Evolutionary conservation across 1,139 yeast species (phyloP).

Genomic region (Yamadazyma sp.): DNA sequence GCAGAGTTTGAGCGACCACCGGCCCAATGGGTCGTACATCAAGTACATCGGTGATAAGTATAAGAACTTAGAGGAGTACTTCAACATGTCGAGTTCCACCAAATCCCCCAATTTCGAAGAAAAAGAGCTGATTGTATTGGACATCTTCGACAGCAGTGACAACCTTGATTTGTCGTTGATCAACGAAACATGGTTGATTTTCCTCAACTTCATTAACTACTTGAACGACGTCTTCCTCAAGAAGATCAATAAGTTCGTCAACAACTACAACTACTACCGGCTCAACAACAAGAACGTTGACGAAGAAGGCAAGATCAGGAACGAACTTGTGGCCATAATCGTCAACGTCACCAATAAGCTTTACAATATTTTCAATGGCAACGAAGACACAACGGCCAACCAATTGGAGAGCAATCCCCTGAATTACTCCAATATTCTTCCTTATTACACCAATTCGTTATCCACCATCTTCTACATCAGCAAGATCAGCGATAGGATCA

Average conservation of each 20-base stretch:
- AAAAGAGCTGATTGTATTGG: constrained; percentile 29
- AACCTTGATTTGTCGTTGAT: constrained; percentile 44
- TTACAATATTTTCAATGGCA: constrained; percentile 32
- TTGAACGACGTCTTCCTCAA: constrained; percentile 32
- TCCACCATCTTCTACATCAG: constrained; percentile 40
- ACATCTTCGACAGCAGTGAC: constrained; percentile 40
- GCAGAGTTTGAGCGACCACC: constrained; percentile 30
- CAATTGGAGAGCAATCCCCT: constrained; percentile 39
- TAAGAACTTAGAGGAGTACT: constrained; percentile 35
- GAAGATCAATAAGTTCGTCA: constrained; percentile 35
- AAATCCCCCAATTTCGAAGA: constrained; percentile 24
- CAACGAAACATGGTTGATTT: constrained; percentile 48
- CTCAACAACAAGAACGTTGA: constrained; percentile 28
- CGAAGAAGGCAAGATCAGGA: constrained; percentile 28
- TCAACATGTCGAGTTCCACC: constrained; percentile 26
- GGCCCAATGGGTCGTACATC: constrained; percentile 40
- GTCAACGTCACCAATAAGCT: constrained; percentile 28
- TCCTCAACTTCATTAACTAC: constrained; percentile 37
- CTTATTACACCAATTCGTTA: constrained; percentile 43
- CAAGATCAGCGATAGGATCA: constrained; percentile 30
- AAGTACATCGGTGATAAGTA: constrained; percentile 43
- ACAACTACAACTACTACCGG: constrained; percentile 38
- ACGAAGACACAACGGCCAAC: constrained; percentile 23
- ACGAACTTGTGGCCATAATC: constrained; percentile 26
- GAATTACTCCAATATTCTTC: constrained; percentile 39